Evolutionary conservation across 129 eudicot genomes (phyloP).

Genomic region (Sambucus nigra): DNA sequence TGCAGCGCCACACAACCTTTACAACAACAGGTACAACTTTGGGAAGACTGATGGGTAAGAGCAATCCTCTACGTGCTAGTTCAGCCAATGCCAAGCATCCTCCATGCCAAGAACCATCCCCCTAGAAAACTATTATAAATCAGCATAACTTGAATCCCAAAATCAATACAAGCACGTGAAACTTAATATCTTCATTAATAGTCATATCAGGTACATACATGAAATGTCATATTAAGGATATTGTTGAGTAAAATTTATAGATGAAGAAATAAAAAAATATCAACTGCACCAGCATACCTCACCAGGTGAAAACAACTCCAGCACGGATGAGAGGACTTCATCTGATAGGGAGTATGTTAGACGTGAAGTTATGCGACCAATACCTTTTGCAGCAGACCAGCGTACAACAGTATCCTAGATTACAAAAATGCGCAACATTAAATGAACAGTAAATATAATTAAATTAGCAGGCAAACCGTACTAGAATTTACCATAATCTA

Average conservation of each 20-base stretch:
- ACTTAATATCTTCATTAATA: no score
- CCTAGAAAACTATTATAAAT: conserved; percentile 32
- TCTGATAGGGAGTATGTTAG: conserved; percentile 69
- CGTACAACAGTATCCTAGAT: conserved; percentile 96
- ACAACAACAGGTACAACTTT: conserved; percentile 91
- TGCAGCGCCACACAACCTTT: conserved; percentile 53
- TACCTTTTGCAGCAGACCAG: conserved; percentile 99
- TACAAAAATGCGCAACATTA: conserved; percentile 6
- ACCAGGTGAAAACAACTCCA: conserved; percentile 90
- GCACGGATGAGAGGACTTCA: conserved; percentile 83
- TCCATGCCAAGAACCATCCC: conserved; percentile 99
- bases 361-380: conserved; percentile 85
- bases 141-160: conserved; percentile 1
- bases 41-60: conserved; percentile 85
- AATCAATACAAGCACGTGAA: conserved; percentile 1
- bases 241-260: no score
- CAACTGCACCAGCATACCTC: conserved; percentile 94
- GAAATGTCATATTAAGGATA: no score
- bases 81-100: conserved; percentile 99
- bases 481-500: background rate
- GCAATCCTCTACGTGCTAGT: conserved; percentile 97
- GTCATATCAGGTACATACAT: no score
- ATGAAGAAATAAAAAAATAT: no score
- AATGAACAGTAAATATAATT: background rate
- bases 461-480: background rate